Conservation (phyloP, 495 filamentous ascomycete genomes). For the Xylaria bambusicola region DNA sequence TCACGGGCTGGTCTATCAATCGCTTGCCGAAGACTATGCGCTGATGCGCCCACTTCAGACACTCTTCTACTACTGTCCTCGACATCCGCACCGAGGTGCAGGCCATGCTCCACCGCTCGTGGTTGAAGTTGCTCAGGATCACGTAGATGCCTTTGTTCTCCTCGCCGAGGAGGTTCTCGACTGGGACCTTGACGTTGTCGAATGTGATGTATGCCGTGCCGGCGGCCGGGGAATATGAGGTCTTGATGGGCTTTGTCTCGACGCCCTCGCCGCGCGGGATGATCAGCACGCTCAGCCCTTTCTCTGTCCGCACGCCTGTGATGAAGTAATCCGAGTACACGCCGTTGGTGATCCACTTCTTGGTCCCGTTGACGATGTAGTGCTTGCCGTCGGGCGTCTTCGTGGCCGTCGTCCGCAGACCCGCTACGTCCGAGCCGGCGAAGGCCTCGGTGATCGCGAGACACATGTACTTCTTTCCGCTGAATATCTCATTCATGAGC, state of each 20-base stretch:
- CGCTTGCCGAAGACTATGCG: slow-evolving; percentile 83
- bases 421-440: slow-evolving; percentile 83
- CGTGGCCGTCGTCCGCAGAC: slow-evolving; percentile 75
- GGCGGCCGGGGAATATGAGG: slow-evolving; percentile 76
- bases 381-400: slow-evolving; percentile 82
- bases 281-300: slow-evolving; percentile 77
- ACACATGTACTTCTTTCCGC: slow-evolving; percentile 83
- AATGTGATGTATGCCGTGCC: slow-evolving; percentile 82
- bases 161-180: slow-evolving; percentile 74
- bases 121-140: slow-evolving; percentile 88
- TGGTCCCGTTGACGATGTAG: slow-evolving; percentile 86
- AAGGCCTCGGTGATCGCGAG: slow-evolving; percentile 89
- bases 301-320: slow-evolving; percentile 76
- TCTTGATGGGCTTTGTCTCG: slow-evolving; percentile 83
- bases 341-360: slow-evolving; percentile 95
- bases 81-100: slow-evolving; percentile 64
- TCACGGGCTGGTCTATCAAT: slow-evolving; percentile 81
- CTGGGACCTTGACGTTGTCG: slow-evolving; percentile 84
- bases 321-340: slow-evolving; percentile 84
- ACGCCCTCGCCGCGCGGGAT: slow-evolving; percentile 69
- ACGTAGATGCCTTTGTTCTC: slow-evolving; percentile 88
- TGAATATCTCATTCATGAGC: slow-evolving; percentile 71
- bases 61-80: slow-evolving; percentile 77
- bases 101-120: slow-evolving; percentile 73
- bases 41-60: slow-evolving; percentile 87